Conservation (phyloP, 495 filamentous ascomycete species). For the Lichenothelia convexa region DNA sequence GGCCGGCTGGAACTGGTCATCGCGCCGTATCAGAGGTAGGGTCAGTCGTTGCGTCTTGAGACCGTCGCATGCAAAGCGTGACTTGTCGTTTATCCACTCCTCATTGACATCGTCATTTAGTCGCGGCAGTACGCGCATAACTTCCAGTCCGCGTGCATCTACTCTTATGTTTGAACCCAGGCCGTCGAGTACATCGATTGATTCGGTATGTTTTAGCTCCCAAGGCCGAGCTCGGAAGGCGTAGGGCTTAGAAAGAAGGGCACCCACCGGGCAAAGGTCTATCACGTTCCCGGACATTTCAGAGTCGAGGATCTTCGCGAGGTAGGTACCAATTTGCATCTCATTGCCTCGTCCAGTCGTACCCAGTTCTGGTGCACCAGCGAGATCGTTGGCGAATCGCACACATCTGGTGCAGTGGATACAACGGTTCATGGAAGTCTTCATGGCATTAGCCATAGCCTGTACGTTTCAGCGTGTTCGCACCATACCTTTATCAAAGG, state of each 20-base stretch:
- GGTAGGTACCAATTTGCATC: conserved; percentile 93
- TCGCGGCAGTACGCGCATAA: conserved; percentile 83
- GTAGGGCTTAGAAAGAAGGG: conserved; percentile 89
- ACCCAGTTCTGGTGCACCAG: conserved; percentile 85
- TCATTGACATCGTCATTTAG: conserved; percentile 97
- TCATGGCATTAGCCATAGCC: conserved; percentile 4
- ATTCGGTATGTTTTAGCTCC: conserved; percentile 87
- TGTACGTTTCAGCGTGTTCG: neutral
- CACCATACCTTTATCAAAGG: conserved; percentile 65
- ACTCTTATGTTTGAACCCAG: conserved; percentile 88
- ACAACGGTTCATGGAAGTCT: conserved; percentile 98
- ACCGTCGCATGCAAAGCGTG: conserved; percentile 92
- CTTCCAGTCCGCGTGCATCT: conserved; percentile 82
- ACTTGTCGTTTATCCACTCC: conserved; percentile 99
- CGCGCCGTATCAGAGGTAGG: conserved; percentile 71
- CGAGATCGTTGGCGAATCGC: conserved; percentile 93
- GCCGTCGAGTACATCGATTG: conserved; percentile 82
- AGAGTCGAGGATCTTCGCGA: conserved; percentile 76
- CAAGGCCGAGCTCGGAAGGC: conserved; percentile 93
- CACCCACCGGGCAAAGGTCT: conserved; percentile 93
- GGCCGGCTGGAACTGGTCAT: conserved; percentile 72
- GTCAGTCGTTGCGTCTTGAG: conserved; percentile 87
- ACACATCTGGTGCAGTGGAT: conserved; percentile 98
- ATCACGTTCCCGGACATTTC: conserved; percentile 96
- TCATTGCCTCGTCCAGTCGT: conserved; percentile 90